Base-by-base conservation (phyloP, 176 grass and related monocot genomes). In the Carex parvula region DNA sequence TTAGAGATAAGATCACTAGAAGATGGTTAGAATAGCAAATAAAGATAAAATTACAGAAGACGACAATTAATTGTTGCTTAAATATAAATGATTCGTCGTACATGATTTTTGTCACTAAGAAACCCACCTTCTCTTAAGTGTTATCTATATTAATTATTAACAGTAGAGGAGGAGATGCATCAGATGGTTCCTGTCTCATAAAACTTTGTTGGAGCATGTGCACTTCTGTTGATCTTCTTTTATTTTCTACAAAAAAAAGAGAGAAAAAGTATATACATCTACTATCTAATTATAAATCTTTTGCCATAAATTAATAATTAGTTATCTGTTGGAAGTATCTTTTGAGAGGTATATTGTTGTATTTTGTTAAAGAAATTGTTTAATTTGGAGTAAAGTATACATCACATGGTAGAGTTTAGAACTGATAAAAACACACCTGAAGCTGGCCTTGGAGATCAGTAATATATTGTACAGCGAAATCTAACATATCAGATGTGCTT, bases 401-500 rank as follows among this genome's bases (percentile, higher is more conserved):
- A 73, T 10, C 48, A 84, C 33, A 29, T n/a, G 6, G 16, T 5
- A 57, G 30, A 15, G 8, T 61, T 60, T 17, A 44, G 17, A 16
- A 0, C 22, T 58, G 9, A 12, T 20, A 74, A 16, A 46, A 86
- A 70, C 82, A 79, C 87, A 99, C 96, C 96, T 99, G 82, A 79
- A 95, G 60, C 84, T 95, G 86, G 57, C 74, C 88, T 87, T 99
- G 91, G 3, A 99, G 89, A n/a, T 90, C 93, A 77, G 79, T 99
- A 78, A 99, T 99, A 88, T 99, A 87, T 37, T 93, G 89, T 15
- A 99, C 88, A 70, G 96, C 93, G 62, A 95, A 84, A 24, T 99
- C 96, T 85, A 99, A 84, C 96, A 99, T 99, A 55, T 99, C 96
- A 41, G 96, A 90, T 17, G 89, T 93, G 85, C 91, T 99, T 84